A percentile compares a stretch with the other conserved stretches of the same genome.
Evolutionary conservation across 2,329 filamentous ascomycete genomes (phyloP).

Genomic region (Cladosporium sphaerospermum): DNA sequence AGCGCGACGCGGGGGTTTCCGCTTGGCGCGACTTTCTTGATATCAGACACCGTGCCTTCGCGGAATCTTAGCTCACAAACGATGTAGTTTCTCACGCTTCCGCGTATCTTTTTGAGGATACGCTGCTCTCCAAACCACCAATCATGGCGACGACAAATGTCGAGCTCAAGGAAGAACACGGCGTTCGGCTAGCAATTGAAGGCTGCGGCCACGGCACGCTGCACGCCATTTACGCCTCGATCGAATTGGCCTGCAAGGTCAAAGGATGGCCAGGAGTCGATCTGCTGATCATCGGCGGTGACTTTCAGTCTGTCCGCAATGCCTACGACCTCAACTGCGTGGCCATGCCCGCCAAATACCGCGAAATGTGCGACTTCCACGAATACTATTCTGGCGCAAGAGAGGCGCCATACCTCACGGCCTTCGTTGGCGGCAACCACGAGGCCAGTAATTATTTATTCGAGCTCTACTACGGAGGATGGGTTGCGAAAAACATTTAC

Average conservation of each 20-base stretch:
- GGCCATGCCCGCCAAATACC: constrained; percentile 83
- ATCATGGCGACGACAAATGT: constrained; percentile 7
- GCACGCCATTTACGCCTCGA: constrained; percentile 81
- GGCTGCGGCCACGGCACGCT: constrained; percentile 91
- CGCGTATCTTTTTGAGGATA: not conserved
- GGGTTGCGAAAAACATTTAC: constrained; percentile 96
- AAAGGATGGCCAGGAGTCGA: constrained; percentile 79
- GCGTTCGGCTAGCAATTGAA: constrained; percentile 73
- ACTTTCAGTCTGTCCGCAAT: constrained; percentile 92
- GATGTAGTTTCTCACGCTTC: constrained; percentile 1
- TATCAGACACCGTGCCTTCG: no score
- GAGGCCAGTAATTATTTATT: constrained; percentile 86
- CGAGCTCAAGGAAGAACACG: constrained; percentile 24
- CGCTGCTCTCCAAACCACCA: not conserved
- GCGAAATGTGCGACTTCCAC: constrained; percentile 83
- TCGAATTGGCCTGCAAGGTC: constrained; percentile 60
- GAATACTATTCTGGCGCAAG: constrained; percentile 80
- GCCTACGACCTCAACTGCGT: constrained; percentile 80
- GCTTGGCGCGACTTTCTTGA: not conserved
- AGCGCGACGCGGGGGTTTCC: not conserved
- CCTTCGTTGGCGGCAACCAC: constrained; percentile 93
- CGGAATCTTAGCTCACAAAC: not conserved
- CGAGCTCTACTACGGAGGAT: constrained; percentile 93
- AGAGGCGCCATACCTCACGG: constrained; percentile 76
- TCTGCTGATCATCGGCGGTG: constrained; percentile 87